Evolutionary conservation across 2,329 filamentous ascomycete genomes (phyloP), one percentile per base, ranked within the genome.

Genomic region (Pseudogymnoascus sp.): DNA sequence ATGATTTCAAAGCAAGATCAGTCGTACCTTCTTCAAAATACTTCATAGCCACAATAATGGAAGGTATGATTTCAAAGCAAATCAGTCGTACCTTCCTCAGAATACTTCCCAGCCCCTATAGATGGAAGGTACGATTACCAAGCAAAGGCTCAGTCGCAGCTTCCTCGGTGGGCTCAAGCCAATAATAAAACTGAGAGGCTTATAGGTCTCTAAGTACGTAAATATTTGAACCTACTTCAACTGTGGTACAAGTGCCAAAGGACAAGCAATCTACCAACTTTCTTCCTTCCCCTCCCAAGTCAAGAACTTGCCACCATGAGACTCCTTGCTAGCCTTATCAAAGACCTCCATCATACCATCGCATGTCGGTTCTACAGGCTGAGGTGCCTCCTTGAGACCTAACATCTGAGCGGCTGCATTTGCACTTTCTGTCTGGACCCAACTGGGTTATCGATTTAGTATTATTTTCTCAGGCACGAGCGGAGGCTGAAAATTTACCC

Each of bases 391-490:
- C 29, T 66, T 65, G 6, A 71, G 17, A 15, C 61, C 65, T 27
- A 65, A 63, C 10, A 27, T n/a, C 21, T 25, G 35, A 7, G 70
- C 70, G 41, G 66, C 67, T 8, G 27, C 33, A 61, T 69, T 69
- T 0, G 69, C 70, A 58, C 70, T 67, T 3, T 67, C 63, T 8
- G 69, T 72, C 25, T 68, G 64, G 48, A 66, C 65, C 62, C 61
- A 67, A 15, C 65, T 68, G 5, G 64, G 64, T 10, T 58, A 66
- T 51, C 63, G 60, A 36, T 17, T 61, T 55, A 63, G 41, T 33
- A 63, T 13, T 33, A 6, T 41, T 55, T 55, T 21, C 2, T 13
- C n/a, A 51, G 9, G n/a, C 35, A 31, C 8, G 9, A 29, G 9
- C 25, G n/a, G 15, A 21, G 4, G 10, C 13, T 21, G 58, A 58